Evolutionary conservation across 768 basidiomycete species (phyloP).

Genomic region (Dentipellis fragilis): DNA sequence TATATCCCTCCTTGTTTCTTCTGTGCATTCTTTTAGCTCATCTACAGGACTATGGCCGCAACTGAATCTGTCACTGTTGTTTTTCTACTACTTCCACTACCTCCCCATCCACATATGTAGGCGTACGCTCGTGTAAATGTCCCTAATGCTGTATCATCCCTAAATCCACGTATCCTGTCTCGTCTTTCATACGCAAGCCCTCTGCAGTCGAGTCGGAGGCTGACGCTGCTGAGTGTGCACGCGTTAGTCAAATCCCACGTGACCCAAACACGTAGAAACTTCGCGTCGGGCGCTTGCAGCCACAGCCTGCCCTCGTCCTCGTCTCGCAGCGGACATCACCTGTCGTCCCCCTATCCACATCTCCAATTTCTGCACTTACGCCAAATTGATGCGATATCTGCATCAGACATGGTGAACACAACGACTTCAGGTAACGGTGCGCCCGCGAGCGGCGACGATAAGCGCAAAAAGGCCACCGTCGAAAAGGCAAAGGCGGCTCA

Average conservation of each 20-base stretch:
- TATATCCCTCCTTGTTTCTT: background rate
- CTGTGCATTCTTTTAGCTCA: background rate
- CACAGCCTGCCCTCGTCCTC: background rate
- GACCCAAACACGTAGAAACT: constrained; percentile 13
- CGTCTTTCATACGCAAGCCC: background rate
- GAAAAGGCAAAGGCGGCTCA: constrained; percentile 50
- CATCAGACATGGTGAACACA: constrained; percentile 4
- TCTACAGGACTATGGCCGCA: background rate
- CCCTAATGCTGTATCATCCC: background rate
- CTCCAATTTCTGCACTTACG: too few relatives aligned
- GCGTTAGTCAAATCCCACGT: constrained; percentile 3
- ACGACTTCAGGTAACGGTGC: background rate
- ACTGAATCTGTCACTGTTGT: background rate
- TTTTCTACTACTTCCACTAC: background rate
- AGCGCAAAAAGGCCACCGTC: constrained; percentile 34
- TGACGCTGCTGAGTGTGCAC: too few relatives aligned
- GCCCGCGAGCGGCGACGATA: constrained; percentile 8
- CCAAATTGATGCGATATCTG: too few relatives aligned
- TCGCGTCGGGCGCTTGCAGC: constrained; percentile 6
- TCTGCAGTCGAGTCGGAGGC: background rate
- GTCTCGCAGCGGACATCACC: background rate
- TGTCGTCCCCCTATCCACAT: too few relatives aligned
- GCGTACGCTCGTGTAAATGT: background rate
- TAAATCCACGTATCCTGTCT: background rate
- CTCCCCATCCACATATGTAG: background rate